Conservation (phyloP, 2,329 filamentous ascomycete genomes). For the Dactylonectria macrodidyma region DNA sequence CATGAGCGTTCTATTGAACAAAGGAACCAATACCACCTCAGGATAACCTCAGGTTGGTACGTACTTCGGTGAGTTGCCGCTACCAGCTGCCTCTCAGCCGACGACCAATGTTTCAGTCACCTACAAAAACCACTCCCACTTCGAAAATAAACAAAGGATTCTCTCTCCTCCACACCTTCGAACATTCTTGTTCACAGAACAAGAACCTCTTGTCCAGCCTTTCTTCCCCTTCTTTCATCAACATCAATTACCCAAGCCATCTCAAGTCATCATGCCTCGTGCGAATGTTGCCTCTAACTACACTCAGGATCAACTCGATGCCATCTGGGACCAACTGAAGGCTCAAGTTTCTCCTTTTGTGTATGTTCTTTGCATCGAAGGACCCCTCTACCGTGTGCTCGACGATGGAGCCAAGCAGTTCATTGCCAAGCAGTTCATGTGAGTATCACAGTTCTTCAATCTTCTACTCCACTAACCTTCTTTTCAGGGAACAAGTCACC, state of each 20-base stretch:
- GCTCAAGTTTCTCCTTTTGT: constrained; percentile 25
- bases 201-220: not conserved
- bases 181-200: not conserved
- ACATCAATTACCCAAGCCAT: not conserved
- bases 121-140: constrained; percentile 28
- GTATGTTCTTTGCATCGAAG: constrained; percentile 36
- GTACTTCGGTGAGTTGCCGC: not conserved
- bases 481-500: constrained; percentile 31
- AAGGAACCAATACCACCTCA: constrained; percentile 9
- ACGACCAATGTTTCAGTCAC: not conserved
- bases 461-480: constrained; percentile 17
- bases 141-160: not conserved
- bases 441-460: constrained; percentile 18
- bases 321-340: constrained; percentile 38
- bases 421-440: constrained; percentile 46
- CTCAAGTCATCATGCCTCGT: not conserved
- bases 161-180: not conserved
- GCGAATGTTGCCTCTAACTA: not conserved
- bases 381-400: constrained; percentile 36
- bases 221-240: not conserved
- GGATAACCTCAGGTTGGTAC: constrained; percentile 25
- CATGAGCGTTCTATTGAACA: constrained; percentile 23
- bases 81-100: not conserved
- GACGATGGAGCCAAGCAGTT: constrained; percentile 39
- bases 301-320: constrained; percentile 27